Conservation (phyloP, 148 eudicot genomes). For the Simmondsia chinensis region DNA sequence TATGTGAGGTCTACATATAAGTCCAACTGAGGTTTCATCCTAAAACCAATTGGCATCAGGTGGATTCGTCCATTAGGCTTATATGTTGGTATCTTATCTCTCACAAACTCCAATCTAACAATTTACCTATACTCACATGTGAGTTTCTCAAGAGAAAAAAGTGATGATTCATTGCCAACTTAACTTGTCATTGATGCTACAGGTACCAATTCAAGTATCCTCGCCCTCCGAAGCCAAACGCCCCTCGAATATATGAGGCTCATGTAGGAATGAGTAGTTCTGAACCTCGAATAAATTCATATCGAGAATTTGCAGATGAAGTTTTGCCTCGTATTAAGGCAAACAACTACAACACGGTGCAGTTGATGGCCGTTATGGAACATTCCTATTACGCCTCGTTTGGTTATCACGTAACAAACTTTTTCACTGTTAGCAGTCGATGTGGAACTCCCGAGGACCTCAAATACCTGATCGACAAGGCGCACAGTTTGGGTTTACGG, state of each 20-base stretch:
- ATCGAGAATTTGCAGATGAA: conserved; percentile 87
- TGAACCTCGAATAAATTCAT: conserved; percentile 82
- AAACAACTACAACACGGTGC: conserved; percentile 90
- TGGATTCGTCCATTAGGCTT: too few species aligned
- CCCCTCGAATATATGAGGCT: conserved; percentile 91
- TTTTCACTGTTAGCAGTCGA: conserved; percentile 92
- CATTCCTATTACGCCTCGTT: conserved; percentile 95
- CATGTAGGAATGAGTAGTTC: conserved; percentile 99
- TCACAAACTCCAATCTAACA: too few species aligned
- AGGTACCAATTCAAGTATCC: conserved; percentile 77
- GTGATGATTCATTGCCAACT: conserved; percentile 4
- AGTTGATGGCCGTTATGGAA: conserved; percentile 98
- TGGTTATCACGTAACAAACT: conserved; percentile 95
- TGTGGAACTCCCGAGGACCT: conserved; percentile 96
- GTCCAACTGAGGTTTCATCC: too few species aligned
- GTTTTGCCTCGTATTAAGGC: conserved; percentile 86
- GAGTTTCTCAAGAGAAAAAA: too few species aligned
- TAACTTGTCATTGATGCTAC: conserved; percentile 10
- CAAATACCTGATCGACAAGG: conserved; percentile 90
- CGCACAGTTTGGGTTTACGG: conserved; percentile 82
- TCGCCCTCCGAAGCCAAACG: conserved; percentile 67
- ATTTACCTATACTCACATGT: too few species aligned
- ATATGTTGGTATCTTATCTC: too few species aligned
- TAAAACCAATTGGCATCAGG: too few species aligned
- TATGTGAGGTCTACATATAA: too few species aligned